Base-by-base conservation (phyloP, 179 eudicot species). In the Silene vulgaris region DNA sequence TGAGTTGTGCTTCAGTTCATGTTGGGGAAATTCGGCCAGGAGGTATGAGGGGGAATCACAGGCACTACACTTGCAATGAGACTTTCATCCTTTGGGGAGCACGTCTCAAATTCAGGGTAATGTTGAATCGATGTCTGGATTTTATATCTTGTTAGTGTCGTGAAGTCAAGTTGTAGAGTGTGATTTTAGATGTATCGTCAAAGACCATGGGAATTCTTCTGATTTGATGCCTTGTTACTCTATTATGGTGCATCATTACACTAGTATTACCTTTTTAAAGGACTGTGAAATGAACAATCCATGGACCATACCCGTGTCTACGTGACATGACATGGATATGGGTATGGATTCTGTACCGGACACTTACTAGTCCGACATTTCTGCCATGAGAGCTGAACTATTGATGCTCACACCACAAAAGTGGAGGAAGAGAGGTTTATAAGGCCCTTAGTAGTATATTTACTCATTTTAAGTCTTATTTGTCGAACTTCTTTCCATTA, bases 71-170 rank as follows among this genome's bases (percentile, higher is more conserved):
- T 43, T 89, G 96, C 81, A 94, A 94, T 65, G 98, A 94, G 85
- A 94, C 97, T 4, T 89, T 94, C 74, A 79, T 94, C 71, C 85
- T 94, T 69, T 94, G 97, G 97, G 98, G 98, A 30, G 97, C 98
- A 65, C 86, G 81, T 78, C 85, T 92, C 75, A 81, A 84, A 82
- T 90, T 94, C 74, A 84, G 98, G 95, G 98, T 93, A 87, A 82
- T 85, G 71, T 28, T 2, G 12, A 67, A 62, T 29, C 26, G 8
- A 29, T 9, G 56, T 74, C 8, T 64, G 26, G 52, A 21, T 16
- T 20, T 59, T 75, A 30, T 72, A 64, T 14, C 68, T 28, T 56
- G 8, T 68, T 20, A 54, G 4, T 56, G 35, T 65, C 45, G 40
- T 63, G 11, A 29, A 45, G 35, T 17, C 0, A 50, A 21, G 37